Evolutionary conservation across 129 eudicot species (phyloP), one percentile per base, ranked within the genome.

Genomic region (Chrysanthemum makinoi): DNA sequence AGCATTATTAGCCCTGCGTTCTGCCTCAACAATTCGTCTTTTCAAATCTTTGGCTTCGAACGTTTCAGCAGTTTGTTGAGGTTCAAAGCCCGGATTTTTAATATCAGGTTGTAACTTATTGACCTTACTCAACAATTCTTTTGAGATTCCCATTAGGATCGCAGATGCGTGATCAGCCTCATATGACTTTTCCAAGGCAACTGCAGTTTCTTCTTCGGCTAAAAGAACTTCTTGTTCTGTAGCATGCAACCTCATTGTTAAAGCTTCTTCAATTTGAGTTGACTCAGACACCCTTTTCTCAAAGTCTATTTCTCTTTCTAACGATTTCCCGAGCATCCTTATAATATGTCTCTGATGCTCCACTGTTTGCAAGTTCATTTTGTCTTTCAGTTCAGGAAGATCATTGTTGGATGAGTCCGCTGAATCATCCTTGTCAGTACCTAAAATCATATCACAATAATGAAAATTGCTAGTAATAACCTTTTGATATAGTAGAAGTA

Each of bases 311-410:
- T 95, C 99, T 53, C 89, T 72, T 50, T 94, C 99, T 72, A 95
- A 79, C 43, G 99, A 88, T 72, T 84, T 95, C 70, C 86, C 97
- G 63, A 86, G 86, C 99, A 95, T 90, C 83, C 90, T 77, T 60
- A 95, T 62, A 57, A 88, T 64, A 28, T 82, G 85, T 58, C 95
- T 88, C 62, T 84, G 98, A 56, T 92, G 89, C 72, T 92, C 96
- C 44, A 82, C 82, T 30, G 98, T 89, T 73, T 92, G 86, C 85
- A 89, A 73, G 69, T 78, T 85, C 63, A 85, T 85, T 70, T 87
- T 87, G 62, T 87, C 77, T 65, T 72, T 80, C 12, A 46, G 67
- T 44, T 75, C 72, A 5, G 89, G 83, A 68, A 69, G 56, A 19
- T 73, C 78, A 17, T 79, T 77, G 75, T 66, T 62, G 58, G 53